A percentile compares a stretch with the other conserved stretches of the same genome.
Evolutionary conservation across 306 rosid genomes (phyloP).

Genomic region (Vachellia collinsii): DNA sequence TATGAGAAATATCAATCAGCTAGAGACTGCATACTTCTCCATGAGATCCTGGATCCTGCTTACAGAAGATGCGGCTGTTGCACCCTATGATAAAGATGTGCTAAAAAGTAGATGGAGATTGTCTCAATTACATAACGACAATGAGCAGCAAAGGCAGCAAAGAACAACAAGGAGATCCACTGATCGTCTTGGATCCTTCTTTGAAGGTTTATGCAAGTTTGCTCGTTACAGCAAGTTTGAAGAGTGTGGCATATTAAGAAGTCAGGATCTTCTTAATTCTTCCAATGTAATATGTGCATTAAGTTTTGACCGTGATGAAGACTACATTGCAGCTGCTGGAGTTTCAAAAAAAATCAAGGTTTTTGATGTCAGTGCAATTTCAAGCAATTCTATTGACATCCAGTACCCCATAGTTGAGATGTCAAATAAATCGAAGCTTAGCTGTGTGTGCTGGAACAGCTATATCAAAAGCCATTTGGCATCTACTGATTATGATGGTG

Average conservation of each 20-base stretch:
- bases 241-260: slow-evolving; percentile 79
- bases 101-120: slow-evolving; percentile 53
- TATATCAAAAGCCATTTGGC: slow-evolving; percentile 87
- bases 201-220: slow-evolving; percentile 91
- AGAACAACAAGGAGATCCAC: slow-evolving; percentile 34
- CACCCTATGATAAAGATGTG: slow-evolving; percentile 57
- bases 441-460: slow-evolving; percentile 91
- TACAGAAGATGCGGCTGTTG: slow-evolving; percentile 51
- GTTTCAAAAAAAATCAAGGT: slow-evolving; percentile 88
- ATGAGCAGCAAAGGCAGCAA: slow-evolving; percentile 35
- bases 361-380: slow-evolving; percentile 71
- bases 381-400: slow-evolving; percentile 65
- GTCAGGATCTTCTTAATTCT: slow-evolving; percentile 70
- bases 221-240: slow-evolving; percentile 83
- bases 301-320: slow-evolving; percentile 93
- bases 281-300: slow-evolving; percentile 86
- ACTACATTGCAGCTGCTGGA: slow-evolving; percentile 92
- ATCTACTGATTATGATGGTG: slow-evolving; percentile 90
- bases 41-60: slow-evolving; percentile 58
- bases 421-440: slow-evolving; percentile 78
- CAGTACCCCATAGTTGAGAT: slow-evolving; percentile 90
- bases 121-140: slow-evolving; percentile 47
- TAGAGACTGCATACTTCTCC: slow-evolving; percentile 81
- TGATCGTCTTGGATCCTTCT: slow-evolving; percentile 69
- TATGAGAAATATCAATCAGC: slow-evolving; percentile 54